phyloP scores from a whole-genome alignment of 1,139 yeast species.

The Saccharomycopsis hybrid region DNA sequence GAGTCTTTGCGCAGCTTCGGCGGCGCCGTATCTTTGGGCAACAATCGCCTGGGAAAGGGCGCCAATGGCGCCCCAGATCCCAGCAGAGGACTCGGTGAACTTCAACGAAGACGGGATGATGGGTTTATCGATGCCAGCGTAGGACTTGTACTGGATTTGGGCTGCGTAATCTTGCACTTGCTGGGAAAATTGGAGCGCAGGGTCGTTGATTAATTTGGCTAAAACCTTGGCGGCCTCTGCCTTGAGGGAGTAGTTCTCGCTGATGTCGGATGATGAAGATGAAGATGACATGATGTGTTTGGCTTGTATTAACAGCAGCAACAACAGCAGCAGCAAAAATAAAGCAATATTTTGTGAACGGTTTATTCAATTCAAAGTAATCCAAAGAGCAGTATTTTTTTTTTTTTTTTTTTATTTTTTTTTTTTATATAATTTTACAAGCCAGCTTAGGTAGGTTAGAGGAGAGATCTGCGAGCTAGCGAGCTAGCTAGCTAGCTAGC shows the following conservation, averaged over 20 bases:
- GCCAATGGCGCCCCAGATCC: slow-evolving; percentile 30
- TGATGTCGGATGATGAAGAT: background rate
- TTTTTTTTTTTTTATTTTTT: no score
- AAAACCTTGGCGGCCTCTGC: slow-evolving; percentile 2
- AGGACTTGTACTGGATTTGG: background rate
- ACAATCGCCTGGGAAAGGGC: slow-evolving; percentile 27
- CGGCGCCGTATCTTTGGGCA: slow-evolving; percentile 25
- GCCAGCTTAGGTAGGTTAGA: no score
- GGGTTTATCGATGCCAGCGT: slow-evolving; percentile 6
- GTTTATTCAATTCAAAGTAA: background rate
- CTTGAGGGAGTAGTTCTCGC: slow-evolving; percentile 1
- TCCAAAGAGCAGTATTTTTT: no score
- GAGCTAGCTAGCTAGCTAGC: no score
- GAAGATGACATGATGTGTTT: background rate
- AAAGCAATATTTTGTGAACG: background rate
- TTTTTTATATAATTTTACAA: no score
- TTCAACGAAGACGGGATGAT: slow-evolving; percentile 31
- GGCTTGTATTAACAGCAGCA: background rate
- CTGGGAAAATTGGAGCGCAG: slow-evolving; percentile 1
- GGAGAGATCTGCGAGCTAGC: no score
- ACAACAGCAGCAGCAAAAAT: background rate
- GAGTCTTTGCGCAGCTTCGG: slow-evolving; percentile 18
- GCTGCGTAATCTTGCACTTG: background rate
- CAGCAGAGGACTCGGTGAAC: slow-evolving; percentile 30
- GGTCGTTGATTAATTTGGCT: slow-evolving; percentile 1